Evolutionary conservation across 2,329 filamentous ascomycete species (phyloP).

Genomic region (Dactylellina cionopaga): DNA sequence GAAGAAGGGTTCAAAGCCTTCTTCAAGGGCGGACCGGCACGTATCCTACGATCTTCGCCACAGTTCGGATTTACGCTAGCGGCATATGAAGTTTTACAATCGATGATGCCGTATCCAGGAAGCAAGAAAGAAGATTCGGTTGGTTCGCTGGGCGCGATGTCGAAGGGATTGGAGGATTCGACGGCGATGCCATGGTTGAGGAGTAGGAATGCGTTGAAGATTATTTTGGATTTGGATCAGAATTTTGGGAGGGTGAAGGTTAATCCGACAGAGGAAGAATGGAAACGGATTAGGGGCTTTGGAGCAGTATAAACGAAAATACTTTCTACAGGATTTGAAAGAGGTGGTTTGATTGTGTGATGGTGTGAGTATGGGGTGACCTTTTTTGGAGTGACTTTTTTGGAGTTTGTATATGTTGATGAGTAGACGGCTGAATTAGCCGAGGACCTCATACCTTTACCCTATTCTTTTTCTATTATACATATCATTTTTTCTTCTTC

Average conservation of each 20-base stretch:
- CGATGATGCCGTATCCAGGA: constrained; percentile 79
- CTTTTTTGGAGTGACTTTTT: not conserved
- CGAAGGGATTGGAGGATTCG: constrained; percentile 59
- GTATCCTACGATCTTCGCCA: constrained; percentile 92
- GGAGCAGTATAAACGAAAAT: not conserved
- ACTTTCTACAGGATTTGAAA: constrained; percentile 3
- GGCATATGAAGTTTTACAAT: constrained; percentile 91
- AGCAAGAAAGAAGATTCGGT: constrained; percentile 19
- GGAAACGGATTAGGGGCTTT: constrained; percentile 56
- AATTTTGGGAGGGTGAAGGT: constrained; percentile 83
- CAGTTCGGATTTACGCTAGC: constrained; percentile 98
- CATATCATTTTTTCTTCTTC: constrained; percentile 1
- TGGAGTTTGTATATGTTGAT: not conserved
- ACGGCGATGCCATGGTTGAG: constrained; percentile 69
- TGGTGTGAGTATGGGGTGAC: constrained; percentile 44
- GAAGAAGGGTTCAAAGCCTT: constrained; percentile 96
- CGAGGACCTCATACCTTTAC: no score
- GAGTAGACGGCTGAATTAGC: not conserved
- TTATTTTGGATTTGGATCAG: constrained; percentile 92
- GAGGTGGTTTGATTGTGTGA: constrained; percentile 3
- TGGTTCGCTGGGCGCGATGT: constrained; percentile 45
- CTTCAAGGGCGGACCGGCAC: constrained; percentile 97
- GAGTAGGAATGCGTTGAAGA: constrained; percentile 91
- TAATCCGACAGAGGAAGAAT: constrained; percentile 59
- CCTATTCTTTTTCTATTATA: not conserved